Conservation (phyloP, 2,329 filamentous ascomycete genomes). For the Rosellinia necatrix region DNA sequence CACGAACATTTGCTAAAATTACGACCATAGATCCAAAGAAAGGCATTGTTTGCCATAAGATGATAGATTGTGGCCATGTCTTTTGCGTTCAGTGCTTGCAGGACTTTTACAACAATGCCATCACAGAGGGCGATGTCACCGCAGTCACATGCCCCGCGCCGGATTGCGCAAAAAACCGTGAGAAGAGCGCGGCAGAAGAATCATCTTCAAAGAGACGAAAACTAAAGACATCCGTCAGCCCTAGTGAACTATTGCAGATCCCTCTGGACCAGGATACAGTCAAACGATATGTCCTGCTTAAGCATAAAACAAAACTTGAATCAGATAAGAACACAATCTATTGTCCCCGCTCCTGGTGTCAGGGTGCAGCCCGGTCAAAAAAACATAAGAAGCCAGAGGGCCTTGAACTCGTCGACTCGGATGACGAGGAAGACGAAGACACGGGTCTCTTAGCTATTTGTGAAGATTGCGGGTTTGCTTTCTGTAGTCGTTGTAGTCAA, state of each 20-base stretch:
- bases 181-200: slow-evolving; percentile 39
- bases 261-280: slow-evolving; percentile 73
- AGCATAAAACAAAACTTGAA: slow-evolving; percentile 91
- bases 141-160: slow-evolving; percentile 81
- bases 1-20: slow-evolving; percentile 23
- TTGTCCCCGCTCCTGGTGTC: slow-evolving; percentile 90
- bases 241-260: slow-evolving; percentile 82
- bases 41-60: slow-evolving; percentile 76
- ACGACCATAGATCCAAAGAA: slow-evolving; percentile 77
- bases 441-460: slow-evolving; percentile 78
- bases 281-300: slow-evolving; percentile 84
- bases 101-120: slow-evolving; percentile 88
- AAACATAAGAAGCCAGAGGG: slow-evolving; percentile 73
- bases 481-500: slow-evolving; percentile 71
- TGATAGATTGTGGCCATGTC: slow-evolving; percentile 85
- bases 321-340: slow-evolving; percentile 91
- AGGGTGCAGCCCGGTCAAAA: slow-evolving; percentile 80
- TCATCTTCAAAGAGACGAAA: slow-evolving; percentile 56
- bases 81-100: slow-evolving; percentile 89
- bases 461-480: slow-evolving; percentile 86
- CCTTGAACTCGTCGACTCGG: slow-evolving; percentile 63
- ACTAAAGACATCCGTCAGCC: slow-evolving; percentile 71
- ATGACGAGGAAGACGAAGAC: slow-evolving; percentile 53
- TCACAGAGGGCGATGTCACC: slow-evolving; percentile 80
- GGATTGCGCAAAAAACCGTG: slow-evolving; percentile 71